A percentile compares a stretch with the other conserved stretches of the same genome.
These are phyloP conservation scores for Leishmania martiniquensis DNA, from an alignment of 208 protist genomes.

Conservation along the genomic window DNA sequence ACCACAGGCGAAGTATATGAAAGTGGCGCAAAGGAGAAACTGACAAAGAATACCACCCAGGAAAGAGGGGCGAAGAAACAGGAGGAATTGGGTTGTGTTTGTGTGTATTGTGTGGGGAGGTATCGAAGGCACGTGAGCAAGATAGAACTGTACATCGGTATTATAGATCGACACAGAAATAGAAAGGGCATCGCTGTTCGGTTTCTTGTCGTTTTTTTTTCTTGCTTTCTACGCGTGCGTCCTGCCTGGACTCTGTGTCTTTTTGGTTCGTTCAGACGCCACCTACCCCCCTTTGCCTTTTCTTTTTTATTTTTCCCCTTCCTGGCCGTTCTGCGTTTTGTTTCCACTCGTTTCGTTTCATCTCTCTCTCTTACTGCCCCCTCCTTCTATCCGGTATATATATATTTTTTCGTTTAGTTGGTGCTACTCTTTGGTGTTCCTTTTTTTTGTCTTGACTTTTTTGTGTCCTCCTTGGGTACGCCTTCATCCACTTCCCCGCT, in stretches of 20 bases:
- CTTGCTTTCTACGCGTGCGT: too few species aligned
- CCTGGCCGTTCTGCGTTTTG: constrained; percentile 12
- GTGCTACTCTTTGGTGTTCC: not conserved
- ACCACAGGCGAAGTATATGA: not conserved
- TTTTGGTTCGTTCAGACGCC: constrained; percentile 5
- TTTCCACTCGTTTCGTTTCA: constrained; percentile 2
- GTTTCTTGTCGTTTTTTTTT: constrained; percentile 2
- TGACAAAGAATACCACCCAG: constrained; percentile 10
- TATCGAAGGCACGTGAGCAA: not conserved
- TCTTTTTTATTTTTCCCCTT: constrained; percentile 3
- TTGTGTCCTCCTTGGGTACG: not conserved
- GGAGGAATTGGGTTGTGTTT: not conserved
- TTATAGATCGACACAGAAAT: constrained; percentile 11
- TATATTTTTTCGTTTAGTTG: not conserved
- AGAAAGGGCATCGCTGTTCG: not conserved
- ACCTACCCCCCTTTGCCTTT: not conserved
- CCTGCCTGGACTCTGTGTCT: constrained; percentile 8
- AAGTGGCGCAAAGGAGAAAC: not conserved
- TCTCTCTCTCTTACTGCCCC: not conserved
- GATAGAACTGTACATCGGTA: constrained; percentile 18
- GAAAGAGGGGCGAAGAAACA: constrained; percentile 21
- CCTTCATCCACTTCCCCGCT: not conserved
- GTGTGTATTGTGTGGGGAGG: too few species aligned
- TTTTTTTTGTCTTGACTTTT: not conserved
- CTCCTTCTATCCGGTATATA: constrained; percentile 1